A percentile compares a stretch with the other conserved stretches of the same genome.
Conservation (phyloP, 1,284 basidiomycete genomes). For the Trichosporon sp. region DNA sequence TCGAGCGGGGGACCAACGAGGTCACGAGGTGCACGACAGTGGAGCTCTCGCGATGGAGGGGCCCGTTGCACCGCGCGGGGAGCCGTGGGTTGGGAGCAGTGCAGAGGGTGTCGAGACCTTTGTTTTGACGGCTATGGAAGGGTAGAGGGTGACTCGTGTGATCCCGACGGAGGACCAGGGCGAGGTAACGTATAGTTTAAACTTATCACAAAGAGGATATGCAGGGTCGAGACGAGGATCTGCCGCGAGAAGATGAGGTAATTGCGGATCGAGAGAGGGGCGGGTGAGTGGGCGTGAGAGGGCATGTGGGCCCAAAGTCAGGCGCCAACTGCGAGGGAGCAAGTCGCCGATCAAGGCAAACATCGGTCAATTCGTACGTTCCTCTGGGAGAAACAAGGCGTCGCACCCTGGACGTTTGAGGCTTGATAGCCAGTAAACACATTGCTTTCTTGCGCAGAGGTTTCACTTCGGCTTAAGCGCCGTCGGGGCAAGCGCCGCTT, state of each 20-base stretch:
- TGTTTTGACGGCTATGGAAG: neutral
- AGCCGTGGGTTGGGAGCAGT: neutral
- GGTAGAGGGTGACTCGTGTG: neutral
- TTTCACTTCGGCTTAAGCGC: too few relatives aligned
- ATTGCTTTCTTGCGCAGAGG: too few relatives aligned
- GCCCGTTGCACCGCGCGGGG: neutral
- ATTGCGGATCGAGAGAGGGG: neutral
- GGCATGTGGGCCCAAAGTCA: neutral
- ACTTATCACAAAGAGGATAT: constrained; percentile 8
- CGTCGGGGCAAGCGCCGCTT: too few relatives aligned
- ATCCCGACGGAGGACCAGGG: neutral
- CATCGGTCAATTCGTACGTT: neutral
- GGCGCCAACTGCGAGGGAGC: neutral
- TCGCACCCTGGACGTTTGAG: neutral
- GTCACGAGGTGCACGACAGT: neutral
- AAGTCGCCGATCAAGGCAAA: neutral
- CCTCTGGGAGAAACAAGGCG: neutral
- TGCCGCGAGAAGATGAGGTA: neutral
- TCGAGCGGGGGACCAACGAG: neutral
- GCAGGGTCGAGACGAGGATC: neutral
- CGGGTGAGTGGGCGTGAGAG: too few relatives aligned
- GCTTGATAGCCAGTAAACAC: too few relatives aligned
- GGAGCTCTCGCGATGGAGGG: too few relatives aligned
- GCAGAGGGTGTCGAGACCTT: neutral
- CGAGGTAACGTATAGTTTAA: neutral